Base-by-base conservation (phyloP, 1,284 basidiomycete species). In the Sanguinoderma infundibulare region DNA sequence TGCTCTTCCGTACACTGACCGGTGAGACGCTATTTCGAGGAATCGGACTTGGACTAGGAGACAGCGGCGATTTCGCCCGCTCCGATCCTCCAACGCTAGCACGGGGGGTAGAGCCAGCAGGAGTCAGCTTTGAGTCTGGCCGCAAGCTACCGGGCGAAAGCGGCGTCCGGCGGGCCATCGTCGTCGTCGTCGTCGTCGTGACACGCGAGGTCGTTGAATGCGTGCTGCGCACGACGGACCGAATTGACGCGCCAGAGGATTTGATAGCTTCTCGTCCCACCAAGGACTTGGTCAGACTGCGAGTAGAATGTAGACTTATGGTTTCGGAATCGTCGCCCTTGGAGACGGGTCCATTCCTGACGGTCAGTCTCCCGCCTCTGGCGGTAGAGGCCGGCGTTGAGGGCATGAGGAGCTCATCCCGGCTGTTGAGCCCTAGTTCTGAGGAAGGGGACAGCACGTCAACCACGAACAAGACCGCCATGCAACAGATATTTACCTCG, bases 381-480 rank as follows among this genome's bases (percentile, higher is more conserved):
- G 68, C 26, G 55, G 70, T 70, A 20, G 67, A 59, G 38, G 67
- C 52, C 0, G 68, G 65, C 10, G 69, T 57, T 1, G 61, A 32
- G 28, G 70, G 67, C 57, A 74, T 79, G 53, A 87, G 70, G 9
- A 96, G 84, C 55, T 96, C 94, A 51, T 91, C 89, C 3, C 88
- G 74, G 0, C 87, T 42, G 42, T 60, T 79, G 2, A 95, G 84
- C 70, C 95, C 92, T 55, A 96, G 84, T 72, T 92, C 95, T 96
- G 62, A 53, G 30, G 42, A 2, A 30, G 3, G 30, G 3, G 40
- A 66, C 26, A 6, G 32, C 0, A 14, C 38, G n/a, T 51, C 7
- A 51, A 60, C 58, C 60, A 35, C 17, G 50, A 53, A 24, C 30
- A 17, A 35, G n/a, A 9, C 12, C 32, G 8, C 17, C 32, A 32